Conservation (phyloP, 257 asterid species). For the Rubia yunnanensis region DNA sequence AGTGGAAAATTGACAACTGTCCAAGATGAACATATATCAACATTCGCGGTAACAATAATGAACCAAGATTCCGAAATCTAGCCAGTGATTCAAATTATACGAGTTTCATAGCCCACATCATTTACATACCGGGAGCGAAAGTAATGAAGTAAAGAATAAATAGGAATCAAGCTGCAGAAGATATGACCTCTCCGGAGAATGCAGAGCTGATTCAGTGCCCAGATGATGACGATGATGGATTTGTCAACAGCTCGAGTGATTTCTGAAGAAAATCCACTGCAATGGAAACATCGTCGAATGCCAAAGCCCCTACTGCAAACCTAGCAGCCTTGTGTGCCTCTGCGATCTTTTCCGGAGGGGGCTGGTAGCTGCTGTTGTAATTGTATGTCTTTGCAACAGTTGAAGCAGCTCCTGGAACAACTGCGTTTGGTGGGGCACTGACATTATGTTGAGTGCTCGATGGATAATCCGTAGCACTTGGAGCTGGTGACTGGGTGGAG, state of each 20-base stretch:
- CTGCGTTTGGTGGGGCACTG: conserved; percentile 32
- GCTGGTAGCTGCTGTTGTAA: conserved; percentile 71
- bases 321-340: conserved; percentile 97
- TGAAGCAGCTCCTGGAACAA: conserved; percentile 35
- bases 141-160: background rate
- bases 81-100: background rate
- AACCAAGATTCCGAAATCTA: background rate
- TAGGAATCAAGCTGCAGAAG: background rate
- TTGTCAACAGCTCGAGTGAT: conserved; percentile 76
- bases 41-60: background rate
- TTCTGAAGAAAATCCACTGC: conserved; percentile 76
- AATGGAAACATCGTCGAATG: conserved; percentile 69
- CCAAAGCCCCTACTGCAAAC: conserved; percentile 87
- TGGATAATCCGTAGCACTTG: conserved; percentile 31
- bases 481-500: conserved; percentile 33
- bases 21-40: background rate
- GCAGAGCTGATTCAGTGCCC: conserved; percentile 26
- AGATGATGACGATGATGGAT: conserved; percentile 40
- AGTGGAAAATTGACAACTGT: background rate
- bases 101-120: background rate
- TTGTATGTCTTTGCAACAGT: conserved; percentile 32
- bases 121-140: conserved; percentile 2
- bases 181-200: background rate
- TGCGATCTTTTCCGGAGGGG: conserved; percentile 70
- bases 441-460: conserved; percentile 39